A percentile compares a stretch with the other conserved stretches of the same genome.
Evolutionary conservation across 495 filamentous ascomycete genomes (phyloP).

Genomic region (Paragyromitra xinjiangensis): DNA sequence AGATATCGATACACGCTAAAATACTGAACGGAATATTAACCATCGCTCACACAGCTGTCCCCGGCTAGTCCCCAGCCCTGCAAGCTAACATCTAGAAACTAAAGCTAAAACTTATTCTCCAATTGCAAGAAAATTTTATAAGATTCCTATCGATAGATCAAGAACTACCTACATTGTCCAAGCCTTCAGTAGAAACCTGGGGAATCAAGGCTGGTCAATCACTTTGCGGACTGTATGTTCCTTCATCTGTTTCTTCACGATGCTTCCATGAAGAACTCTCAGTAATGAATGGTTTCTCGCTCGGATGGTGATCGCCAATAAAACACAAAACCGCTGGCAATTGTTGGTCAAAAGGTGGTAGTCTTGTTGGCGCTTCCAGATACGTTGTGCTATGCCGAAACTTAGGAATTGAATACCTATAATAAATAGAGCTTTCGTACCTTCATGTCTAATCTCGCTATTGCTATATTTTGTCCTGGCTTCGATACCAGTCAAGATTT

Average conservation of each 20-base stretch:
- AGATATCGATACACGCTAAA: no score
- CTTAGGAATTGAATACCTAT: not conserved
- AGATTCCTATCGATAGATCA: no score
- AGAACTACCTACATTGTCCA: no score
- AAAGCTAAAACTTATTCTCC: no score
- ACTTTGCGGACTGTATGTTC: no score
- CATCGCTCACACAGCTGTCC: no score
- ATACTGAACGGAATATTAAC: no score
- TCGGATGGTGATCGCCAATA: constrained; percentile 21
- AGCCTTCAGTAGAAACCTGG: no score
- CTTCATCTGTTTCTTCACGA: not conserved
- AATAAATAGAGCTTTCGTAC: not conserved
- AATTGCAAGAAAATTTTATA: no score
- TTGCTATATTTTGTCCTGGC: constrained; percentile 21
- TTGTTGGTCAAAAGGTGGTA: constrained; percentile 5
- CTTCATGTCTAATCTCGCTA: constrained; percentile 28
- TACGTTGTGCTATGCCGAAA: not conserved
- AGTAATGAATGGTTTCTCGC: constrained; percentile 1
- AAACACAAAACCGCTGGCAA: constrained; percentile 24
- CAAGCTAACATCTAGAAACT: no score
- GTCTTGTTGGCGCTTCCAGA: constrained; percentile 13
- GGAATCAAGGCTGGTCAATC: no score
- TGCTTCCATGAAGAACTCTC: constrained; percentile 12
- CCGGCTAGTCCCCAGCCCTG: no score
- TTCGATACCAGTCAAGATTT: not conserved